These are phyloP conservation scores for Phytopythium kandeliae DNA, from an alignment of 352 stramenopile genomes.

Conservation along the genomic window DNA sequence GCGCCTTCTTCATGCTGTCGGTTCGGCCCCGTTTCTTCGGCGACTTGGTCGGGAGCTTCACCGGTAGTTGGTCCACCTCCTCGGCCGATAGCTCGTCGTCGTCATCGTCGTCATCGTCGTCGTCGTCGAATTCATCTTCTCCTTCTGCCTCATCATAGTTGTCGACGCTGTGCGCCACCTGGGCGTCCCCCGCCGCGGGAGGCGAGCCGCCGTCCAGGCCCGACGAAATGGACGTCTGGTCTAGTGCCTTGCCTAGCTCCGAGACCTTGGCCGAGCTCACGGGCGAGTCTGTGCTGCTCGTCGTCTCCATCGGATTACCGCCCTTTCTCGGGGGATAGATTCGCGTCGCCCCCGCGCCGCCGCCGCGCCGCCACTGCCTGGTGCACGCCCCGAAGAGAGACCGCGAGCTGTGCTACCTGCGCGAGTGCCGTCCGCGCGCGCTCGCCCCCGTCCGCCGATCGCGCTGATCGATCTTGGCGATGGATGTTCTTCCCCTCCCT, in stretches of 20 bases:
- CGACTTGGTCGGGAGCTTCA: slow-evolving; percentile 42
- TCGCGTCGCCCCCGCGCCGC: not conserved
- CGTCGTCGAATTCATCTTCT: slow-evolving; percentile 9
- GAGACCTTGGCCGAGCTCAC: slow-evolving; percentile 59
- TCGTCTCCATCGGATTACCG: slow-evolving; percentile 4
- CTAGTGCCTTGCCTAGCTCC: slow-evolving; percentile 66
- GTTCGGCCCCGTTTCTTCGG: slow-evolving; percentile 84
- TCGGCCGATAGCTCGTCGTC: slow-evolving; percentile 6
- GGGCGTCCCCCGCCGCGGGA: slow-evolving; percentile 9
- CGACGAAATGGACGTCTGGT: slow-evolving; percentile 67
- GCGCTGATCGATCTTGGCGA: not conserved
- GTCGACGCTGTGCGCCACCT: slow-evolving; percentile 5
- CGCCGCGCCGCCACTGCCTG: no score
- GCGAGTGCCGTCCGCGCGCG: not conserved
- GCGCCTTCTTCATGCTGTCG: slow-evolving; percentile 76
- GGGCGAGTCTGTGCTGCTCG: slow-evolving; percentile 12
- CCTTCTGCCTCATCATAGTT: slow-evolving; percentile 7
- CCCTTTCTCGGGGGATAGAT: not conserved
- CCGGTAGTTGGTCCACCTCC: slow-evolving; percentile 3
- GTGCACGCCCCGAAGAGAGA: no score
- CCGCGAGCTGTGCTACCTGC: not conserved
- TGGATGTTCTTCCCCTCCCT: not conserved
- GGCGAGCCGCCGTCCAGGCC: slow-evolving; percentile 10
- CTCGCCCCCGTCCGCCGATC: not conserved
- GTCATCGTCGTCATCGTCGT: slow-evolving; percentile 12